A percentile compares a stretch with the other conserved stretches of the same genome.
These are phyloP conservation scores for Mycena albidolilacea DNA, from an alignment of 768 basidiomycete species.

Conservation along the genomic window DNA sequence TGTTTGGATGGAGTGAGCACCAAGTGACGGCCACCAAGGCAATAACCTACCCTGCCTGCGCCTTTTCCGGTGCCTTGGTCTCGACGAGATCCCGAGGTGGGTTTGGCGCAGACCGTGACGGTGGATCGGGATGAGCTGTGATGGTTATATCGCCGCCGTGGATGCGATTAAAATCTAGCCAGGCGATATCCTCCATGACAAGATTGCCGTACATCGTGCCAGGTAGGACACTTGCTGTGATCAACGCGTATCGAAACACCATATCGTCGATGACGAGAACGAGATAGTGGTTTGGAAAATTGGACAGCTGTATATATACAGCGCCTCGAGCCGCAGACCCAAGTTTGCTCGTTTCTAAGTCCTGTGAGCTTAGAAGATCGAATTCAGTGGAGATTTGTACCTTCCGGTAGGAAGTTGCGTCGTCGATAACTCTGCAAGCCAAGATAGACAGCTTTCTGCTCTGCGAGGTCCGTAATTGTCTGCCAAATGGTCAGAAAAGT, in stretches of 20 bases:
- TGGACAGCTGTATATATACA: conserved; percentile 84
- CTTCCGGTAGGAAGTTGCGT: conserved; percentile 77
- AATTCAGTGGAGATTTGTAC: conserved; percentile 52
- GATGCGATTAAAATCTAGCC: conserved; percentile 82
- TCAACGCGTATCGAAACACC: conserved; percentile 86
- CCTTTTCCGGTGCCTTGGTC: conserved; percentile 45
- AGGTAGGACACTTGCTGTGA: conserved; percentile 71
- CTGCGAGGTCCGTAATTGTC: conserved; percentile 88
- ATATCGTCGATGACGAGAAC: conserved; percentile 86
- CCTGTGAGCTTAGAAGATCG: conserved; percentile 9
- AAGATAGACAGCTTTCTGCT: conserved; percentile 89
- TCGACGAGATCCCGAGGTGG: conserved; percentile 40
- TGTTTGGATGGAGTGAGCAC: conserved; percentile 44
- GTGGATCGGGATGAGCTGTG: conserved; percentile 38
- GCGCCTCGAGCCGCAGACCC: conserved; percentile 73
- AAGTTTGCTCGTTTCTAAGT: conserved; percentile 77
- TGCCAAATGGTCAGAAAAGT: conserved; percentile 48
- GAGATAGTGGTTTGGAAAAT: conserved; percentile 86
- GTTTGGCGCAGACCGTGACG: conserved; percentile 16
- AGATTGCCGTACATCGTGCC: conserved; percentile 72
- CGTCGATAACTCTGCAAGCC: conserved; percentile 82
- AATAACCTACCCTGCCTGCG: conserved; percentile 42
- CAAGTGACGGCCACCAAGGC: not conserved
- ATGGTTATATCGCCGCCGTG: conserved; percentile 58
- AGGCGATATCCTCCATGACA: conserved; percentile 84